Percentiles rank a stretch among this genome's conserved stretches.
Conservation (phyloP, 2,329 filamentous ascomycete species). For the Capronia coronata region DNA sequence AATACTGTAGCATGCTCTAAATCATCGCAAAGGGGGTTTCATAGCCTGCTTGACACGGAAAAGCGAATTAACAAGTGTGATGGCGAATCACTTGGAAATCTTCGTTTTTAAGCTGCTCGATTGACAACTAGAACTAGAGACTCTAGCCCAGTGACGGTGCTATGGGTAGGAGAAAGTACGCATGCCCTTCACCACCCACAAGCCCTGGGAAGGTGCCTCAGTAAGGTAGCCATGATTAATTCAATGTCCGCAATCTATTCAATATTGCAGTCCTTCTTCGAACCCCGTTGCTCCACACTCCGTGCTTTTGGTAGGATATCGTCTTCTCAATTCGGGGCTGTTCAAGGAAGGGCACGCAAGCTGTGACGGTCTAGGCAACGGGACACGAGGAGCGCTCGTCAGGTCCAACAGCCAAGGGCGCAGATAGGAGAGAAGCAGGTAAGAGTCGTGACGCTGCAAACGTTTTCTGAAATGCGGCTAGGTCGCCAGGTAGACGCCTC, state of each 20-base stretch:
- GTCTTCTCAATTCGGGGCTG: background rate
- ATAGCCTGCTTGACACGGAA: too few relatives aligned
- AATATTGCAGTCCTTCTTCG: background rate
- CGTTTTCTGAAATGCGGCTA: background rate
- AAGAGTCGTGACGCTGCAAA: background rate
- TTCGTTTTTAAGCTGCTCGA: too few relatives aligned
- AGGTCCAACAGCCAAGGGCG: conserved; percentile 1
- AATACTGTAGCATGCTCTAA: too few relatives aligned
- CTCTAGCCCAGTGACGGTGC: background rate
- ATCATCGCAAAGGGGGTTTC: too few relatives aligned
- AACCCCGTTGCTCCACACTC: conserved; percentile 1
- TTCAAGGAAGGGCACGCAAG: background rate
- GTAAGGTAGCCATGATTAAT: background rate
- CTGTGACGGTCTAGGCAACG: background rate
- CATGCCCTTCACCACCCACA: too few relatives aligned
- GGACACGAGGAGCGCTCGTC: background rate
- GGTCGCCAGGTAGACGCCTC: background rate
- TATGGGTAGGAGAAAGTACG: too few relatives aligned
- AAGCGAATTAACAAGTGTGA: too few relatives aligned
- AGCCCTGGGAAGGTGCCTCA: background rate
- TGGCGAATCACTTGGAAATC: too few relatives aligned
- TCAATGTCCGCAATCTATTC: background rate
- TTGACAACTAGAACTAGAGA: too few relatives aligned
- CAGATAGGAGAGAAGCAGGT: background rate
- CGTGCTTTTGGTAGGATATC: background rate